Evolutionary conservation across 2,329 filamentous ascomycete genomes (phyloP), one percentile per base, ranked within the genome.

Genomic region (Septoria linicola): DNA sequence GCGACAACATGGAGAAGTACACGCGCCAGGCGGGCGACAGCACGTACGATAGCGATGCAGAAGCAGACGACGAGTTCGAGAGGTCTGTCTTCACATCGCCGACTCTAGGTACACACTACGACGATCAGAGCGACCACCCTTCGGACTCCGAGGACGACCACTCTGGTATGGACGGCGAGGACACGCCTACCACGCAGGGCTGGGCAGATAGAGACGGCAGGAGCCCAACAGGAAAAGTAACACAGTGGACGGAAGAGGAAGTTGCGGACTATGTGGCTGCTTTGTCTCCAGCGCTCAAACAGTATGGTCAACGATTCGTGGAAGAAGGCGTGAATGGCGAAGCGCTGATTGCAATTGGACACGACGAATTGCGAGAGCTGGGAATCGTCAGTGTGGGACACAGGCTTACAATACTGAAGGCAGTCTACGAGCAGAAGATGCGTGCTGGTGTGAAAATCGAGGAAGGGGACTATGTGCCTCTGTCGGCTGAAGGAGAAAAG

Each of bases 261-360:
- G 91, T 88, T 72, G 89, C 89, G 59, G 89, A 95, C 64, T 97
- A 95, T 67, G 81, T 96, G 61, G 80, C 83, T 14, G 56, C 58
- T 10, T 53, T 62, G 34, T 61, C 57, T 19, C 62, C 64, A 13
- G 55, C 61, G 10, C 44, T 67, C 51, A 67, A 66, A 55, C 64
- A 67, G 49, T 64, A 67, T 59, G 67, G 57, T 61, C 64, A 61
- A 44, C 56, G 57, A 1, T 65, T 63, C 55, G 57, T 69, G 93
- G 93, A 96, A 66, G 95, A 99, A 67, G 90, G 89, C 58, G 95
- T 99, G 62, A 86, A 91, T 31, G 93, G 93, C 59, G 90, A 97
- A 69, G 92, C 89, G 45, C 76, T 99, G 57, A 83, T 96, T 51
- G 89, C 89, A 34, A 75, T 99, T 58, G 86, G 88, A 58, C 93